Conservation (phyloP, 306 rosid species). For the Cyclanthera cordifolia region DNA sequence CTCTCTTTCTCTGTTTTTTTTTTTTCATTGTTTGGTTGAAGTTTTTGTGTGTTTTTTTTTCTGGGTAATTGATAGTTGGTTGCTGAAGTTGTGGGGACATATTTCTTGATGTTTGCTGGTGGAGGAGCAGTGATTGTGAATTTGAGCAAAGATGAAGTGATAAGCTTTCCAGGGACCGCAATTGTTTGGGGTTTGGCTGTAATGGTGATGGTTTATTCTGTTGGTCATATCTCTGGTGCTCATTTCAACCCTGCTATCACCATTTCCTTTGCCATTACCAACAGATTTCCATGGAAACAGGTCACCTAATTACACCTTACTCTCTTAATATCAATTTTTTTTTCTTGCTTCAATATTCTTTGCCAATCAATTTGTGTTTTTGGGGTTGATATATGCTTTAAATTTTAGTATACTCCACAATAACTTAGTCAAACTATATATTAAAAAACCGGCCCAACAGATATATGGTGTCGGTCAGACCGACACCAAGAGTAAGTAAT, state of each 20-base stretch:
- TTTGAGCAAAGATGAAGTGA: constrained; percentile 17
- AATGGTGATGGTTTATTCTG: constrained; percentile 47
- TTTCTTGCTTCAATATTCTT: neutral
- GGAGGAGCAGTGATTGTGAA: constrained; percentile 64
- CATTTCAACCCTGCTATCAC: constrained; percentile 91
- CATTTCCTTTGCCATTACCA: constrained; percentile 54
- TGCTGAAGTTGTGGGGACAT: constrained; percentile 70
- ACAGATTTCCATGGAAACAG: constrained; percentile 55
- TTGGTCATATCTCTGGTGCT: constrained; percentile 85
- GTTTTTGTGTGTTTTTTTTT: neutral
- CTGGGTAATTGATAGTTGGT: constrained; percentile 33
- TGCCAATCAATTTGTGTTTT: no score
- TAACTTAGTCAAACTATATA: no score
- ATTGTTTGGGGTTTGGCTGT: constrained; percentile 65
- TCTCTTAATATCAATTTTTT: neutral
- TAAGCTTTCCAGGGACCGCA: constrained; percentile 55
- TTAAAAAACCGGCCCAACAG: no score
- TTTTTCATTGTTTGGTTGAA: neutral
- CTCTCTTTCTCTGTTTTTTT: neutral
- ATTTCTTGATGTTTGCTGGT: constrained; percentile 66
- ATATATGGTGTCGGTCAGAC: no score
- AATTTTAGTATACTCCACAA: no score
- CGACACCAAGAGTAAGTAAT: no score
- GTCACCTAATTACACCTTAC: constrained; percentile 21
- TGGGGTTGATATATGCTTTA: no score